These are phyloP conservation scores for Penicillium argentinense DNA, from an alignment of 495 filamentous ascomycete genomes.

Conservation along the genomic window DNA sequence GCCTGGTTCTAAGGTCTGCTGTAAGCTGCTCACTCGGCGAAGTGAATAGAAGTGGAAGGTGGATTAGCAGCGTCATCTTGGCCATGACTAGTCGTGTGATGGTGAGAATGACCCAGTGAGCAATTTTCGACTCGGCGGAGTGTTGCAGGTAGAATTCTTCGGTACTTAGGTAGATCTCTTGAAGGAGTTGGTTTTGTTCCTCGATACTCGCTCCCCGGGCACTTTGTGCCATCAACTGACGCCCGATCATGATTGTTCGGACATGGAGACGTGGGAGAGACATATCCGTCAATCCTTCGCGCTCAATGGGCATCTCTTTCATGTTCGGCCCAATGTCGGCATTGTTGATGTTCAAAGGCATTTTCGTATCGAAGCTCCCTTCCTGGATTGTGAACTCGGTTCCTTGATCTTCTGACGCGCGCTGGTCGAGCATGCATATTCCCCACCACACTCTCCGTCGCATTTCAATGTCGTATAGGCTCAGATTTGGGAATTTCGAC, in stretches of 20 bases:
- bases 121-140: conserved; percentile 36
- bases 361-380: conserved; percentile 65
- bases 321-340: conserved; percentile 64
- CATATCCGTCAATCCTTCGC: conserved; percentile 69
- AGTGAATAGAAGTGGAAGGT: conserved; percentile 43
- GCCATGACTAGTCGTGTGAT: conserved; percentile 37
- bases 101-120: conserved; percentile 44
- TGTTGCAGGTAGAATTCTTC: conserved; percentile 46
- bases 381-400: conserved; percentile 61
- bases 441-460: conserved; percentile 77
- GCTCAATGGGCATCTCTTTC: conserved; percentile 53
- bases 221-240: conserved; percentile 49
- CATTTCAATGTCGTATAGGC: conserved; percentile 68
- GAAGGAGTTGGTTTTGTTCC: conserved; percentile 43
- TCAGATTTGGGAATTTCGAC: conserved; percentile 52
- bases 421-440: conserved; percentile 72
- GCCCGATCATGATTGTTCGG: conserved; percentile 48
- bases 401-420: conserved; percentile 74
- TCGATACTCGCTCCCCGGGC: conserved; percentile 30
- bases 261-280: conserved; percentile 58
- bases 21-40: conserved; percentile 32
- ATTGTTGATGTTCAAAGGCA: conserved; percentile 77
- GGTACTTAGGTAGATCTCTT: conserved; percentile 40
- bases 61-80: conserved; percentile 49
- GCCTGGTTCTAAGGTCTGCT: conserved; percentile 35